Percentiles rank a stretch among this genome's conserved stretches.
Conservation (phyloP, 805 yeast genomes). For the Yarrowia osloensis region DNA sequence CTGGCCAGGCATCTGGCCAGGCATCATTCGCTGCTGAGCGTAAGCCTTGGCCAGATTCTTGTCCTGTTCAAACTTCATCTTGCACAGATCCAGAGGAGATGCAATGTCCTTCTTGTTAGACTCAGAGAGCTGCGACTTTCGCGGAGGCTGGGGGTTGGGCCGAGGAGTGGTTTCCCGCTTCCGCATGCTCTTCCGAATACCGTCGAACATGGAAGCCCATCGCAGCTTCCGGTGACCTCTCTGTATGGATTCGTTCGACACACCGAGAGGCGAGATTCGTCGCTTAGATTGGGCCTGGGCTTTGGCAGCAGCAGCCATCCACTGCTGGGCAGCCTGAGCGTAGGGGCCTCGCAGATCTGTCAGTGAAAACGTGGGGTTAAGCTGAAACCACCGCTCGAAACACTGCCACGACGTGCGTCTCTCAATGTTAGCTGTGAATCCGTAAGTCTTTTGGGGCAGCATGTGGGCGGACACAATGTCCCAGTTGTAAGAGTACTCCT, state of each 20-base stretch:
- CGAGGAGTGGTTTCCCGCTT: constrained; percentile 78
- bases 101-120: constrained; percentile 49
- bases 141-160: constrained; percentile 51
- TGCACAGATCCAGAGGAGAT: constrained; percentile 82
- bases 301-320: constrained; percentile 90
- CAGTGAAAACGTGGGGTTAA: constrained; percentile 84
- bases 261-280: constrained; percentile 88
- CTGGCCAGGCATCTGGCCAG: constrained; percentile 27
- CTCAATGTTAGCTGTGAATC: constrained; percentile 84
- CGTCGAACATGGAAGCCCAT: constrained; percentile 98
- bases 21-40: constrained; percentile 37
- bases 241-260: constrained; percentile 89
- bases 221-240: constrained; percentile 87
- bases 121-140: constrained; percentile 42
- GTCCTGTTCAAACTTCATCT: constrained; percentile 82
- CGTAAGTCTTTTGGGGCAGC: constrained; percentile 62
- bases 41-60: constrained; percentile 70
- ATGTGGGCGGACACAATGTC: constrained; percentile 82
- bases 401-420: constrained; percentile 99
- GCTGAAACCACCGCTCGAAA: constrained; percentile 91
- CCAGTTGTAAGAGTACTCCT: constrained; percentile 91
- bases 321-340: constrained; percentile 79
- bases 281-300: constrained; percentile 86
- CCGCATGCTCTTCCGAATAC: constrained; percentile 84
- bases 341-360: constrained; percentile 85